Base-by-base conservation (phyloP, 345 rosid genomes). In the Salix brachista region DNA sequence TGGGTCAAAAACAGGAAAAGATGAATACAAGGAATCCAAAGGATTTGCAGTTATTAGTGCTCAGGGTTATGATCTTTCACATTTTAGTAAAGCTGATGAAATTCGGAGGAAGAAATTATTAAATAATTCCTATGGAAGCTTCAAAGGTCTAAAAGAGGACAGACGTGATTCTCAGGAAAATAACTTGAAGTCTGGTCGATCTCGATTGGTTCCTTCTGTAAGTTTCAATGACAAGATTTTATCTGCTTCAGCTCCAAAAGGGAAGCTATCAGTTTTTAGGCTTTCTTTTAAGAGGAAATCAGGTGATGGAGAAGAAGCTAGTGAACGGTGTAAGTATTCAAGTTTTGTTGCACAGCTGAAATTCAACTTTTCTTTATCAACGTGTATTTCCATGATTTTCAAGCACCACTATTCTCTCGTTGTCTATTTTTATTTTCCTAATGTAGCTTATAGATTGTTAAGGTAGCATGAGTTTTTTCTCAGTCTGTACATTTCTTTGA, bases 221-320 rank as follows among this genome's bases (percentile, higher is more conserved):
- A 88, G 90, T 78, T 88, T 88, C 73, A 83, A 83, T 10, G 87
- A 88, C 70, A 84, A 83, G 65, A 48, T 58, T 46, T 19, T 80
- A 28, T 72, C 75, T 52, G 68, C 78, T 41, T 67, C 80, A 50
- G 52, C 83, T 41, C 89, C 82, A 61, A 88, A 80, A 74, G 84
- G 76, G 82, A 90, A 87, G 74, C 82, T 91, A 16, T 78, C 85
- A 39, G 87, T 90, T 62, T 84, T 81, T 67, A 80, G 86, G 71
- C 87, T 90, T 82, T 92, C 94, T 16, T 86, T 89, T 76, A 90
- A 89, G 80, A 86, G 91, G 81, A 86, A 81, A 84, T 92, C 94
- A 17, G 87, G 86, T 16, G 91, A 90, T 21, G 93, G 90, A 50
- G 97, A 90, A 69, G 92, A 88, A 79, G 80, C 77, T 39, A 72